Evolutionary conservation across 2,329 filamentous ascomycete species (phyloP).

Genomic region (Cladosporium sp.): DNA sequence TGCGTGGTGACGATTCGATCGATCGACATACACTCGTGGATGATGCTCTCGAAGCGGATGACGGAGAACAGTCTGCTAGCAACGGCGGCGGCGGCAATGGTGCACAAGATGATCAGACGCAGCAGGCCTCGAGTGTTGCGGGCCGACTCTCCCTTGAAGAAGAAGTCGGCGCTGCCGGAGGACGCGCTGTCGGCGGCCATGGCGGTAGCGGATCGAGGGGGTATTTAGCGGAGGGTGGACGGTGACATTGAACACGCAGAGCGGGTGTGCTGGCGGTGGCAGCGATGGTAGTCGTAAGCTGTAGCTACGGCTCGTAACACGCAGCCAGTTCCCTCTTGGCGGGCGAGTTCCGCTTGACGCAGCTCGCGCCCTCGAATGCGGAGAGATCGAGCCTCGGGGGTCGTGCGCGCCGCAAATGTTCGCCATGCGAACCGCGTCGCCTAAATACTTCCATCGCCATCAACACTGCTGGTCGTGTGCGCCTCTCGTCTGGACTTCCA

Average conservation of each 20-base stretch:
- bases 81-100: conserved; percentile 87
- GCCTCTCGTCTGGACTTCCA: too few species aligned
- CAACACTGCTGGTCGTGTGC: too few species aligned
- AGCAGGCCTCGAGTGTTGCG: conserved; percentile 79
- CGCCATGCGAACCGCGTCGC: neutral
- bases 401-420: neutral
- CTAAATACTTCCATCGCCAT: too few species aligned
- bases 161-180: conserved; percentile 29
- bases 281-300: neutral
- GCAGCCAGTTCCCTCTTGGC: neutral
- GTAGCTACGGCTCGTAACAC: neutral
- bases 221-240: neutral
- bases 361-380: neutral
- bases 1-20: conserved; percentile 12
- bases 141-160: conserved; percentile 72
- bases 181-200: conserved; percentile 18
- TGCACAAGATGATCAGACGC: conserved; percentile 78
- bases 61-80: conserved; percentile 95
- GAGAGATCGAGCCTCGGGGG: conserved; percentile 3
- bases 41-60: conserved; percentile 98
- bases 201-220: conserved; percentile 4
- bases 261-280: neutral
- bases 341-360: neutral
- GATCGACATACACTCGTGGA: conserved; percentile 75
- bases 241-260: conserved; percentile 4